Percentiles rank a stretch among this genome's conserved stretches.
These are phyloP conservation scores for Begonia masoniana DNA, from an alignment of 306 rosid genomes.

Conservation along the genomic window DNA sequence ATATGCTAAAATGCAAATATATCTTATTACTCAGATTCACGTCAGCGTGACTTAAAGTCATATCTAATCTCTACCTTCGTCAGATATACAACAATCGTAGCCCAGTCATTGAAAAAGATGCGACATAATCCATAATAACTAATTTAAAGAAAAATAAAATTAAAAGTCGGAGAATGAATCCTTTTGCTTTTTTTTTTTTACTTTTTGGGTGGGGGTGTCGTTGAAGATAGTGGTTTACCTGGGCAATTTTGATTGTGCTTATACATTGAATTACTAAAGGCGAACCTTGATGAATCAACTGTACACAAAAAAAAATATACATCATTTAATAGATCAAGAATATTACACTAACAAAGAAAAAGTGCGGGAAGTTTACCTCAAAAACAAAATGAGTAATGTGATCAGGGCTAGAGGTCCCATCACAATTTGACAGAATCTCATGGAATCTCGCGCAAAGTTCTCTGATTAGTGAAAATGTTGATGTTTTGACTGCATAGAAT, in stretches of 20 bases:
- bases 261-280: slow-evolving; percentile 60
- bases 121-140: too few relatives aligned
- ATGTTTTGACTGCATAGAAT: slow-evolving; percentile 58
- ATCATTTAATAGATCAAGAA: neutral
- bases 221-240: slow-evolving; percentile 32
- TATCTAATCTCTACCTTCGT: too few relatives aligned
- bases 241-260: slow-evolving; percentile 72
- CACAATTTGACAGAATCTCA: slow-evolving; percentile 28
- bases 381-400: slow-evolving; percentile 32
- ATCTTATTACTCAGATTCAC: too few relatives aligned
- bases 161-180: too few relatives aligned
- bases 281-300: slow-evolving; percentile 52
- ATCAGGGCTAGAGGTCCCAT: slow-evolving; percentile 22
- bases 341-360: slow-evolving; percentile 12
- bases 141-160: too few relatives aligned
- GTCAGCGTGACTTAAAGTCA: too few relatives aligned
- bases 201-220: slow-evolving; percentile 4
- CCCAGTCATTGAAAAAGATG: too few relatives aligned
- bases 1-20: neutral
- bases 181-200: neutral
- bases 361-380: slow-evolving; percentile 44
- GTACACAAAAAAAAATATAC: slow-evolving; percentile 11
- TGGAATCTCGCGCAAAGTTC: slow-evolving; percentile 64
- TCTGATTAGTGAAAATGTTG: slow-evolving; percentile 49
- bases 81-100: too few relatives aligned